Evolutionary conservation across 2,329 filamentous ascomycete genomes (phyloP).

Genomic region (Waltergamsia citrina): DNA sequence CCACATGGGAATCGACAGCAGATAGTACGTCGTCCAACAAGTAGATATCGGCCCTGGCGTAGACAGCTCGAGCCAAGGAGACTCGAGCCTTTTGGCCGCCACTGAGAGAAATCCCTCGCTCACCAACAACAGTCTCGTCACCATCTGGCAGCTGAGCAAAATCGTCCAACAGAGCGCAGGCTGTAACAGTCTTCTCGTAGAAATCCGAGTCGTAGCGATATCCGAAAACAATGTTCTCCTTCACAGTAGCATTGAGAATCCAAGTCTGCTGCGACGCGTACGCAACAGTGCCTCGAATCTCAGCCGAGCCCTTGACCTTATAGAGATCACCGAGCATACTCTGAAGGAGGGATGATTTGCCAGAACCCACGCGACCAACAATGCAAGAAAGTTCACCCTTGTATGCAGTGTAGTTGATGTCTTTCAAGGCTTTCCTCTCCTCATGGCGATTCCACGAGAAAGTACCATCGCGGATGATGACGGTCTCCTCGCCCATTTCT

Average conservation of each 20-base stretch:
- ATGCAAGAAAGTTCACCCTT: constrained; percentile 92
- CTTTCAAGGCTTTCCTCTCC: constrained; percentile 58
- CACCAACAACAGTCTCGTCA: constrained; percentile 92
- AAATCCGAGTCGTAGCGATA: constrained; percentile 90
- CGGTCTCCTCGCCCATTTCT: constrained; percentile 74
- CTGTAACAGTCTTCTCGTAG: constrained; percentile 86
- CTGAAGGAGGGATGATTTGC: constrained; percentile 89
- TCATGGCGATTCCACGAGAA: constrained; percentile 94
- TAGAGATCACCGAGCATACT: constrained; percentile 84
- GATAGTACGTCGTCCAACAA: constrained; percentile 90
- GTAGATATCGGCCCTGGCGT: constrained; percentile 93
- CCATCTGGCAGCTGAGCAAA: constrained; percentile 90
- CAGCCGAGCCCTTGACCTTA: constrained; percentile 77
- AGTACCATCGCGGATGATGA: constrained; percentile 72
- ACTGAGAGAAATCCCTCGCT: constrained; percentile 91
- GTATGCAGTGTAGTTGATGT: constrained; percentile 80
- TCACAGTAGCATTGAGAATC: constrained; percentile 97
- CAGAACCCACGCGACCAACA: constrained; percentile 87
- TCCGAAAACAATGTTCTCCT: constrained; percentile 95
- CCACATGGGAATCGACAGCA: constrained; percentile 97
- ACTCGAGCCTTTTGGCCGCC: constrained; percentile 94
- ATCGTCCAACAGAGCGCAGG: constrained; percentile 84
- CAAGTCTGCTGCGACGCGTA: constrained; percentile 91
- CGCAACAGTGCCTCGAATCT: constrained; percentile 72
- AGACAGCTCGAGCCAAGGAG: constrained; percentile 86